Base-by-base conservation (phyloP, 2,329 filamentous ascomycete species). In the Pseudohalonectria lignicola region DNA sequence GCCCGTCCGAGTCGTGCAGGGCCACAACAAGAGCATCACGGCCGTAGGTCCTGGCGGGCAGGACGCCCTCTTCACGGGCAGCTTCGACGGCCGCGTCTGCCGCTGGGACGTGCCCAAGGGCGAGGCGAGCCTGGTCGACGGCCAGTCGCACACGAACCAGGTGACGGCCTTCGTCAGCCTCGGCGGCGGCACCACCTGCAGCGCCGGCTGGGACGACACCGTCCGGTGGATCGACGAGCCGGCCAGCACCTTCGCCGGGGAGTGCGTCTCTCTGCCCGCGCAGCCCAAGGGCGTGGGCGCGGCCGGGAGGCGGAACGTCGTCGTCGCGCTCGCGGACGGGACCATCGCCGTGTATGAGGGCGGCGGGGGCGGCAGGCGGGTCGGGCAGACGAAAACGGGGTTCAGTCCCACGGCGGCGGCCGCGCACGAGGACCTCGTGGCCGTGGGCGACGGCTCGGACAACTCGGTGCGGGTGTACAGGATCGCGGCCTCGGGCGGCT, bases 191-290 rank as follows among this genome's bases (percentile, higher is more conserved):
- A 54, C 66, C 2, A 75, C 86, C n/a, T 88, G 85, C 62, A 90
- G 81, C 51, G 83, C 90, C 38, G 88, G 81, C 45, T 98, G 90
- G 92, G 92, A 98, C 54, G 92, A 98, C 57, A 86, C 81, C 1
- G 67, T 96, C 26, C 81, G 87, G 44, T 81, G 75, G 31, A 71
- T 93, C 26, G 87, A 94, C 46, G 71, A 82, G 41, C 71, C 77
- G 1, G 76, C 80, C 37, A 81, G 77, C 51, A 84, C 79, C 0
- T 95, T 93, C 56, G 70, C 79, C 5, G 86, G 83, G 39, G 69
- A 71, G 36, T 67, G 76, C 2, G 62, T 71, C 23, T 80, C 82
- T 53, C 71, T 94, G 16, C 68, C 75, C 3, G 81, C 79, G 15
- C 92, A 96, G 53, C 92, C 92, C 3, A 90, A 83, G 59, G 82